Evolutionary conservation across 345 rosid genomes (phyloP).

Genomic region (Arabidopsis arenosa): DNA sequence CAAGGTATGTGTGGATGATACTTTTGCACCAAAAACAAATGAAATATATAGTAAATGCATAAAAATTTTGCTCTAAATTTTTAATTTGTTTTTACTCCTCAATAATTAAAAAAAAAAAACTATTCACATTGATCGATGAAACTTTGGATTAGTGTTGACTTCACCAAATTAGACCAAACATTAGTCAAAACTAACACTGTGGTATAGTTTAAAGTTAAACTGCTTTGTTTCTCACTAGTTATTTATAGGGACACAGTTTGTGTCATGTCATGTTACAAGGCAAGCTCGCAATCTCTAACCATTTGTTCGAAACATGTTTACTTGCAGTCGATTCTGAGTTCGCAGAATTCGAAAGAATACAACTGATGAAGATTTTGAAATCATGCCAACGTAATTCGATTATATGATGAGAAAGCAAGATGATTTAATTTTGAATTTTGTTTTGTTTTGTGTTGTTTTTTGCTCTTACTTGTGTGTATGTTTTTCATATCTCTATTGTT

Average conservation of each 20-base stretch:
- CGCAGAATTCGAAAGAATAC: conserved; percentile 37
- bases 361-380: conserved; percentile 25
- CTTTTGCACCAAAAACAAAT: no score
- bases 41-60: no score
- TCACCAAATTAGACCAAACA: no score
- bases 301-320: background rate
- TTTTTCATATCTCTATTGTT: background rate
- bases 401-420: conserved; percentile 8
- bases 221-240: background rate
- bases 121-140: no score
- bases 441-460: background rate
- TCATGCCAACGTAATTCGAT: conserved; percentile 13
- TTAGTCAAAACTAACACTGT: no score
- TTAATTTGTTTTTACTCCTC: background rate
- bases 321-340: conserved; percentile 38
- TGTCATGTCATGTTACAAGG: conserved; percentile 7
- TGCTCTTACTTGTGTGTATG: background rate
- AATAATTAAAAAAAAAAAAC: background rate
- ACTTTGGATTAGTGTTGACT: no score
- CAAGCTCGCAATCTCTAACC: background rate
- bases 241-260: background rate
- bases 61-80: background rate
- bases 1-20: conserved; percentile 50
- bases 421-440: background rate
- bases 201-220: background rate